Percentiles rank a stretch among this genome's conserved stretches.
Conservation (phyloP, 169 alveolate species). For the Ichthyophthirius multifiliis region DNA sequence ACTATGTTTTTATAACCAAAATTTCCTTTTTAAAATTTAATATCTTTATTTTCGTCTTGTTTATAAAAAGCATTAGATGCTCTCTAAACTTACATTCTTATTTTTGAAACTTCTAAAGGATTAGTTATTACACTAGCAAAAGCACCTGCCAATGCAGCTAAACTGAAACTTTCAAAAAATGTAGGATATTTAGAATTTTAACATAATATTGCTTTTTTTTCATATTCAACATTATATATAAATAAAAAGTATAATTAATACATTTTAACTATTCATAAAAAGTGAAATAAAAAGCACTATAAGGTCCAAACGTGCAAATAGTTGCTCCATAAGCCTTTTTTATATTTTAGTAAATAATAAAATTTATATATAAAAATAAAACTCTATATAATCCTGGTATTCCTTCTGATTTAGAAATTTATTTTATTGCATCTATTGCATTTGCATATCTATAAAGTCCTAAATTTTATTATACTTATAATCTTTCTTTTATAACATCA, state of each 20-base stretch:
- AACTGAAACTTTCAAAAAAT: constrained; percentile 31
- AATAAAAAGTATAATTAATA: neutral
- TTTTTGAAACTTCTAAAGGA: constrained; percentile 65
- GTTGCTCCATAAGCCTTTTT: constrained; percentile 65
- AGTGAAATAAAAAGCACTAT: constrained; percentile 62
- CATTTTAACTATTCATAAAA: constrained; percentile 62
- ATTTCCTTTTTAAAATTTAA: too few species aligned
- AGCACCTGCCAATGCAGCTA: constrained; percentile 50
- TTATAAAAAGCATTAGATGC: constrained; percentile 32
- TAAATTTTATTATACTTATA: constrained; percentile 52
- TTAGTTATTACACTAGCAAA: constrained; percentile 62
- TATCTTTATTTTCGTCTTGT: too few species aligned
- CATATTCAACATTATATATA: neutral
- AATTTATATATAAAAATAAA: too few species aligned
- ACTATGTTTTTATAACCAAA: constrained; percentile 61
- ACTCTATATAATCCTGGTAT: constrained; percentile 66
- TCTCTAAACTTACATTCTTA: constrained; percentile 63
- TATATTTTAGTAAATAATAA: too few species aligned
- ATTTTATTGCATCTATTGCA: constrained; percentile 54
- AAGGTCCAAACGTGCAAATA: constrained; percentile 69
- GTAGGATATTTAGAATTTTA: constrained; percentile 1
- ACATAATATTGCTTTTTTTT: neutral
- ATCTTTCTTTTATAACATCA: constrained; percentile 71
- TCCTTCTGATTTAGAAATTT: constrained; percentile 63
- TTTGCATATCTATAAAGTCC: constrained; percentile 44